Base-by-base conservation (phyloP, 2,329 filamentous ascomycete species). In the Pseudogymnoascus sp. region DNA sequence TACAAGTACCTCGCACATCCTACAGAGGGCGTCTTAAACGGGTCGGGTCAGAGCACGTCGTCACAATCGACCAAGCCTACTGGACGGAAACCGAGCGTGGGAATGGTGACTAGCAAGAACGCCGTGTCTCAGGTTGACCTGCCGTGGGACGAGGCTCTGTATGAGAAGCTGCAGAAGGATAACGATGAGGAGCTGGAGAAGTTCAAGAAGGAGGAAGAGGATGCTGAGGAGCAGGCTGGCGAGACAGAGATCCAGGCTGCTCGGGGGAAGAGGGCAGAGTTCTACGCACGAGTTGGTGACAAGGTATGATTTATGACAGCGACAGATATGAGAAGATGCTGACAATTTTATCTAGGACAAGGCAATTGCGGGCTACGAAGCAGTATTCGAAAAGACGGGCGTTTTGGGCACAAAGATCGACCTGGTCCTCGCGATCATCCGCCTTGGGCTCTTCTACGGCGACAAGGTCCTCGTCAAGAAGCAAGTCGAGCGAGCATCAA, bases 391-490 rank as follows among this genome's bases (percentile, higher is more conserved):
- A 74, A 97, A 97, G 82, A 97, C 92, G n/a, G 90, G 92, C 66
- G 91, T 97, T 69, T 83, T 99, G 65, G 94, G 93, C 70, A 93
- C 90, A 68, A 97, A 97, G 81, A 99, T 99, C 75, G 94, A 99
- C 76, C 82, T 99, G 61, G 91, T 96, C 59, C 87, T 99, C 63
- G 94, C 94, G 69, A 94, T 97, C 79, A 93, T 97, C 79, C 91
- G 94, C 64, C 88, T 97, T 74, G 92, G 90, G 37, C 83, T 99
- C 64, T 99, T 99, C 81, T 99, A 96, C 74, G 92, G 92, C 68
- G 94, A 99, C 77, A 92, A 92, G 77, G 76, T 89, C 41, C 84
- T 94, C 62, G 92, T 96, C 59, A 95, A 96, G 85, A 96, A 95
- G 83, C 90, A 91, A 64, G 84, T 97, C 55, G 92, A 96, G 72